Base-by-base conservation (phyloP, 2,329 filamentous ascomycete species). In the Aspergillus cejpii region DNA sequence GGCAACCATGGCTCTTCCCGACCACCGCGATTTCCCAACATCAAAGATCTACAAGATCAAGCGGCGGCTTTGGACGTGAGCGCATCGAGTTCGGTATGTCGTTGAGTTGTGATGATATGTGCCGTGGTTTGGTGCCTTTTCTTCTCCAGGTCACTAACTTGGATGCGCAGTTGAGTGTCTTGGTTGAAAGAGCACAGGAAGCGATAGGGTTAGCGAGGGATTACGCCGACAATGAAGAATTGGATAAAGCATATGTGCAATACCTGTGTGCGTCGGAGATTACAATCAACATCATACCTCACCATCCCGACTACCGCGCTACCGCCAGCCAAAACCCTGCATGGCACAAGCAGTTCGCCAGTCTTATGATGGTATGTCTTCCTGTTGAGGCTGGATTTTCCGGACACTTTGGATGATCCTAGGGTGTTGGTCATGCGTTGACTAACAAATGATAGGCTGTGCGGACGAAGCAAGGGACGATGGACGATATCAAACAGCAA, bases 191-290 rank as follows among this genome's bases (percentile, higher is more conserved):
- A 12, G 65, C 67, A n/a, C 59, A 61, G 45, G 60, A 65, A 41
- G 62, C 66, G 24, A 61, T 69, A 29, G 54, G 62, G 20, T 58
- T 57, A 50, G 62, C 65, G 12, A 64, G 56, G 42, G 41, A 45
- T 15, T 57, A 65, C 43, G 50, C 58, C 20, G 60, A 67, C 29
- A 53, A 57, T 20, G 56, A 64, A 21, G 55, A 67, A 27, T 79
- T 82, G 3, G 88, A 92, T 60, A 66, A 81, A 28, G 90, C 90
- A 2, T 84, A 94, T 44, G 79, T 85, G 52, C 86, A 94, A 49
- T 97, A 91, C 60, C 77, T 97, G 46, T 80, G 84, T 51, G 87
- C 90, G 8, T 89, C 79, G 48, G 82, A 89, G 45, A 84, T 96
- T 44, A 78, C 85, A 11, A 76, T 89, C 40, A 82, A 91, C 44